Evolutionary conservation across 306 rosid species (phyloP).

Genomic region (Hylodesmum podocarpum): DNA sequence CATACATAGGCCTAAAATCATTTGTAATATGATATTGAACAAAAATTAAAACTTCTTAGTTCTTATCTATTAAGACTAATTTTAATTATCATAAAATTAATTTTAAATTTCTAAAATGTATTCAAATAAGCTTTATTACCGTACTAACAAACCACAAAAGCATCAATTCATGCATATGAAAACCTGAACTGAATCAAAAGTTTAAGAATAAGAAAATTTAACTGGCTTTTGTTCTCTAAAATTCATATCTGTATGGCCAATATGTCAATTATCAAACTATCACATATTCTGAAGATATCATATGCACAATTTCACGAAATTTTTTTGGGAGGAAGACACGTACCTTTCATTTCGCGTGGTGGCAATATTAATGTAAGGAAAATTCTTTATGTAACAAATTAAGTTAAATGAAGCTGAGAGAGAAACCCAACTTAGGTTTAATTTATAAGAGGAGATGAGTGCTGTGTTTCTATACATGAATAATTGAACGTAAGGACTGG

Average conservation of each 20-base stretch:
- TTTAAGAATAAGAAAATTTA: too few relatives aligned
- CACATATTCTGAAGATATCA: neutral
- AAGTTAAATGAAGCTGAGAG: neutral
- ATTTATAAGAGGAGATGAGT: neutral
- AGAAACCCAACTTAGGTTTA: neutral
- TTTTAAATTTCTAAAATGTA: neutral
- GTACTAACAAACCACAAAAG: neutral
- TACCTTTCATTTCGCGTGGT: neutral
- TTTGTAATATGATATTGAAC: too few relatives aligned
- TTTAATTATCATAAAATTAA: too few relatives aligned
- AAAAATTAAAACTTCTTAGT: too few relatives aligned
- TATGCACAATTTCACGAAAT: neutral
- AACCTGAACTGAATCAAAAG: too few relatives aligned
- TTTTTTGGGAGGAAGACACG: neutral
- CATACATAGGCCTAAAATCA: too few relatives aligned
- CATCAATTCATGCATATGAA: too few relatives aligned
- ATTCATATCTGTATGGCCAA: neutral
- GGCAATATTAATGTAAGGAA: neutral
- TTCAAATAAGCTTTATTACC: neutral
- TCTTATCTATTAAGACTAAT: too few relatives aligned
- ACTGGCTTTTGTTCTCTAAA: too few relatives aligned
- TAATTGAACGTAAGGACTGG: neutral
- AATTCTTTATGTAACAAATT: neutral
- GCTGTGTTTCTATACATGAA: neutral
- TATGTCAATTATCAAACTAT: neutral